phyloP scores from a whole-genome alignment of 148 eudicot species.

The Hydrangea macrophylla region DNA sequence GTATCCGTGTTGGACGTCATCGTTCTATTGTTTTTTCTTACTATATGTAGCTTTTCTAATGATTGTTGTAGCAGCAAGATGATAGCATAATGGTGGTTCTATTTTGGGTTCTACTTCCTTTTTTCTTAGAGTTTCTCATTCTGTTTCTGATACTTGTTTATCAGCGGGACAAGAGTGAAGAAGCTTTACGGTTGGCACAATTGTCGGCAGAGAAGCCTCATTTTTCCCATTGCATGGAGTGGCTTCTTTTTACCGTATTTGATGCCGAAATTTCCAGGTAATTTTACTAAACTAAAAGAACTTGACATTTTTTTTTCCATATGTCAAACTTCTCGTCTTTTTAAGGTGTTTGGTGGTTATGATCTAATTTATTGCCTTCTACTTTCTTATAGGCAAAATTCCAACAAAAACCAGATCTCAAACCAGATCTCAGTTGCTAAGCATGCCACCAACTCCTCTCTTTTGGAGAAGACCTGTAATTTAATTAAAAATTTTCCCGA shows the following conservation, averaged over 20 bases:
- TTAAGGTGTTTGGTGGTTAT: too few relatives aligned
- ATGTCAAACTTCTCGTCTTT: neutral
- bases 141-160: slow-evolving; percentile 15
- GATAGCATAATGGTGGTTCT: slow-evolving; percentile 1
- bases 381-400: slow-evolving; percentile 48
- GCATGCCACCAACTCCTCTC: slow-evolving; percentile 42
- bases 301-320: neutral
- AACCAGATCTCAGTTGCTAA: slow-evolving; percentile 41
- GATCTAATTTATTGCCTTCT: slow-evolving; percentile 4
- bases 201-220: slow-evolving; percentile 93
- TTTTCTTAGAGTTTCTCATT: neutral
- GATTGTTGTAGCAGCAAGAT: slow-evolving; percentile 1
- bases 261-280: slow-evolving; percentile 98
- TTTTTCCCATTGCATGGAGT: slow-evolving; percentile 96
- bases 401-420: slow-evolving; percentile 52
- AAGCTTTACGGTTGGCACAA: slow-evolving; percentile 84
- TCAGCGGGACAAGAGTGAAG: slow-evolving; percentile 91
- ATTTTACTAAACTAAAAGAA: slow-evolving; percentile 5
- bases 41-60: neutral
- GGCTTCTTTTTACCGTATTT: slow-evolving; percentile 99
- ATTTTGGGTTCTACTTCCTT: neutral
- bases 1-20: too few relatives aligned
- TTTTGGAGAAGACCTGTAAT: slow-evolving; percentile 91
- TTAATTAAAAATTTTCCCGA: slow-evolving; percentile 84
- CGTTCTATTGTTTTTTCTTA: too few relatives aligned